These are phyloP conservation scores for Backusella tarrabulga DNA, from an alignment of 192 early-diverging fungal species.

Conservation along the genomic window DNA sequence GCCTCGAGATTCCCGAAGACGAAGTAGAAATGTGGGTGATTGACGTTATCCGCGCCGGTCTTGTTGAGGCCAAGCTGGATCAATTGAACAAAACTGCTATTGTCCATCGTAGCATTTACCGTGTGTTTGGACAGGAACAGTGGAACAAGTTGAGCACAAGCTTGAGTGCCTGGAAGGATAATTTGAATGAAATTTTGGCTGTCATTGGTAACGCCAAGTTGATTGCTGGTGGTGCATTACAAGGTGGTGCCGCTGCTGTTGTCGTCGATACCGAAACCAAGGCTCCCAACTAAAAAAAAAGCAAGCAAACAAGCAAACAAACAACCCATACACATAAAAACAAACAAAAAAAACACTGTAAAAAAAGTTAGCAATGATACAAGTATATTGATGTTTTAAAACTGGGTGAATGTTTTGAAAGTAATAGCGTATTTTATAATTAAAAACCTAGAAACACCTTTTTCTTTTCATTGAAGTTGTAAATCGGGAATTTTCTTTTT, in stretches of 20 bases:
- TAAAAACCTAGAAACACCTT: constrained; percentile 6
- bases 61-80: constrained; percentile 94
- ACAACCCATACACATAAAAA: not conserved
- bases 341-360: not conserved
- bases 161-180: constrained; percentile 77
- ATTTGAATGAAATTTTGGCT: constrained; percentile 75
- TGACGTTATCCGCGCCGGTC: constrained; percentile 86
- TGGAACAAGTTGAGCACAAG: constrained; percentile 74
- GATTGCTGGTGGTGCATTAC: constrained; percentile 45
- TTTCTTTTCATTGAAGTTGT: constrained; percentile 1
- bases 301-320: not conserved
- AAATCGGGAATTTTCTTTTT: not conserved
- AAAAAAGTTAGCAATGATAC: not conserved
- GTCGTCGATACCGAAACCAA: constrained; percentile 10
- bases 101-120: constrained; percentile 82
- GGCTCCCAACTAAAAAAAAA: not conserved
- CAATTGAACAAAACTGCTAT: constrained; percentile 81
- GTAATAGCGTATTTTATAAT: constrained; percentile 8
- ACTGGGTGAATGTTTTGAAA: constrained; percentile 4
- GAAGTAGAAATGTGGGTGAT: constrained; percentile 97
- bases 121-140: constrained; percentile 77
- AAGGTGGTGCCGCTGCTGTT: constrained; percentile 27
- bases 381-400: constrained; percentile 1
- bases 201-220: constrained; percentile 88
- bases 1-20: constrained; percentile 68